phyloP scores from a whole-genome alignment of 108 stramenopile species.

The Bacterosira constricta region DNA sequence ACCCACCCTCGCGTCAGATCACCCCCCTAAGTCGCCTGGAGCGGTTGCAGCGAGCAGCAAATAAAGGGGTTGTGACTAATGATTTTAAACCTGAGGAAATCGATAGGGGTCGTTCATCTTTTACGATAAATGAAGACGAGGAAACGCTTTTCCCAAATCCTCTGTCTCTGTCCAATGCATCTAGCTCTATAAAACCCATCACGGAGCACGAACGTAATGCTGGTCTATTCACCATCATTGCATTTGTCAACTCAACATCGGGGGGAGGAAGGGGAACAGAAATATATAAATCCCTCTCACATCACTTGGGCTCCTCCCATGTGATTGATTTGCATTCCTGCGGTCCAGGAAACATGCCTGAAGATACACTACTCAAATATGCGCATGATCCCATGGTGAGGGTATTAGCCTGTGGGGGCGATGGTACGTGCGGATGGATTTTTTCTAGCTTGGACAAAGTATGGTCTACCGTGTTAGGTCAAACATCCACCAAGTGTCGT shows the following conservation, averaged over 20 bases:
- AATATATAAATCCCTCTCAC: constrained; percentile 24
- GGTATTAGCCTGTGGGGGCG: constrained; percentile 70
- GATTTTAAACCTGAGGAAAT: neutral
- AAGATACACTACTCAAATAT: constrained; percentile 47
- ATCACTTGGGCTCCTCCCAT: constrained; percentile 28
- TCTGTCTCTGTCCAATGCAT: neutral
- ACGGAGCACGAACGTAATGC: constrained; percentile 45
- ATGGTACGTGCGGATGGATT: constrained; percentile 80
- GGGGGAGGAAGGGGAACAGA: constrained; percentile 47
- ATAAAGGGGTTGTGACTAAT: constrained; percentile 14
- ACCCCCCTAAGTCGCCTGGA: neutral
- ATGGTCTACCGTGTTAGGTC: constrained; percentile 27
- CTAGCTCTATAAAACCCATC: neutral
- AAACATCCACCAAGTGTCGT: neutral
- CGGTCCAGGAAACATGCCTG: constrained; percentile 52
- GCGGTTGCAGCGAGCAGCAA: constrained; percentile 6
- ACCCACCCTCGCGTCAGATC: neutral
- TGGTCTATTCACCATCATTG: constrained; percentile 48
- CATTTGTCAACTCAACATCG: constrained; percentile 52
- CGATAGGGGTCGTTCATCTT: neutral
- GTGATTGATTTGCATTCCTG: constrained; percentile 59
- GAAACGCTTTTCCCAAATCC: too few species aligned
- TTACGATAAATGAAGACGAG: neutral
- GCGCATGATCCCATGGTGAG: constrained; percentile 54
- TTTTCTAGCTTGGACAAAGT: constrained; percentile 62